Percentiles rank a stretch among this genome's conserved stretches.
Conservation (phyloP, 192 early-diverging fungal species). For the Irineochytrium annulatum region DNA sequence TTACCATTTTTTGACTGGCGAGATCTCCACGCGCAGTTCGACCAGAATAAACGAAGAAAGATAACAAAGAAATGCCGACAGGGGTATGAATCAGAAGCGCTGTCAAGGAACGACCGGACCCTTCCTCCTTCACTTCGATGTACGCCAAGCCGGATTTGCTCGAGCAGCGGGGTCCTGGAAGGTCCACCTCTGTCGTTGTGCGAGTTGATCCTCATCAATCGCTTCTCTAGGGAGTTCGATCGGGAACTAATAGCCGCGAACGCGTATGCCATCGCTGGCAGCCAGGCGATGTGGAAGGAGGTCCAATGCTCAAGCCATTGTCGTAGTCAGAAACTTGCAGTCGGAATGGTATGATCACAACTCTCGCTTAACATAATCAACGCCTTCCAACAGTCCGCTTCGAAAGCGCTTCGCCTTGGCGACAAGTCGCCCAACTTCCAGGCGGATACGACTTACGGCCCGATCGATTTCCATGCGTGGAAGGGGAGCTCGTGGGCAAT, state of each 20-base stretch:
- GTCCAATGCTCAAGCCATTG: not conserved
- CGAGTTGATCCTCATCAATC: no score
- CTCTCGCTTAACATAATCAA: not conserved
- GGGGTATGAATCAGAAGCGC: no score
- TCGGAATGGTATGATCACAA: not conserved
- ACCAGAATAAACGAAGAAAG: no score
- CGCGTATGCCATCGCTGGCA: not conserved
- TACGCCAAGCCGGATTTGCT: no score
- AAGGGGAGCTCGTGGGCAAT: constrained; percentile 85
- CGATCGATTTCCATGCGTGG: constrained; percentile 87
- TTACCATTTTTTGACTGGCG: no score
- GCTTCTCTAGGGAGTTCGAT: not conserved
- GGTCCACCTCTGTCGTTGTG: no score
- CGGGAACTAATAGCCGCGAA: not conserved
- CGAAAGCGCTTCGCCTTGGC: constrained; percentile 44
- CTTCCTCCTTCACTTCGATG: no score
- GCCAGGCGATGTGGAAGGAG: not conserved
- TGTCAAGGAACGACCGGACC: no score
- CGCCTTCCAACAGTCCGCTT: not conserved
- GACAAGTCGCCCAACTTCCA: constrained; percentile 66
- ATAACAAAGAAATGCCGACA: no score
- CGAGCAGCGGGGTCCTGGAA: no score
- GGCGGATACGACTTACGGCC: constrained; percentile 82
- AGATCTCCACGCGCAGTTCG: no score
- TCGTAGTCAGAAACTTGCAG: no score